Evolutionary conservation across 1,284 basidiomycete species (phyloP).

Genomic region (Bondarzewia mesenterica): DNA sequence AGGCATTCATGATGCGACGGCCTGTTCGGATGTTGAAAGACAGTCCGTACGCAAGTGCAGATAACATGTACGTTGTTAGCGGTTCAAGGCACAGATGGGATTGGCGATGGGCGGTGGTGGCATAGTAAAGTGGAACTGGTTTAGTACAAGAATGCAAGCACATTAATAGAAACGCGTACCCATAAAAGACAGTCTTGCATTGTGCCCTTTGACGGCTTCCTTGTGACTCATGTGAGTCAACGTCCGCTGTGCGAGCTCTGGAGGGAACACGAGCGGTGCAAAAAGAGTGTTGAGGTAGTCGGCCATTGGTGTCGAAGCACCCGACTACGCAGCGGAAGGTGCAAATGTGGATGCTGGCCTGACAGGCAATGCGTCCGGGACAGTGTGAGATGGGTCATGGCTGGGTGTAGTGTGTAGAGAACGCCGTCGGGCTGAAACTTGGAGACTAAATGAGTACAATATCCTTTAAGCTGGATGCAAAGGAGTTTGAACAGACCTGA

Average conservation of each 20-base stretch:
- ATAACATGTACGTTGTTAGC: neutral
- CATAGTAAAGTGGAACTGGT: neutral
- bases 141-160: neutral
- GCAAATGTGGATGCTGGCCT: neutral
- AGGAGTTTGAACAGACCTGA: neutral
- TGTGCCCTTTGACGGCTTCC: conserved; percentile 57
- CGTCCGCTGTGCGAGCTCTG: conserved; percentile 59
- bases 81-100: neutral
- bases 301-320: conserved; percentile 24
- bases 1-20: conserved; percentile 65
- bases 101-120: neutral
- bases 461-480: neutral
- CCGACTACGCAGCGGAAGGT: neutral
- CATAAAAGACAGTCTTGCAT: conserved; percentile 59
- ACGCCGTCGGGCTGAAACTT: neutral
- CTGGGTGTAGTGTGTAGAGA: neutral
- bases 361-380: neutral
- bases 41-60: too few species aligned
- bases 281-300: conserved; percentile 57
- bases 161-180: conserved; percentile 33
- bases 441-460: neutral
- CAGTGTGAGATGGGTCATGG: neutral
- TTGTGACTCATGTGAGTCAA: conserved; percentile 71
- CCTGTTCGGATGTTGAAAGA: conserved; percentile 43
- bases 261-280: conserved; percentile 56